phyloP scores from a whole-genome alignment of 805 yeast species.

The Candida yuanshanica region DNA sequence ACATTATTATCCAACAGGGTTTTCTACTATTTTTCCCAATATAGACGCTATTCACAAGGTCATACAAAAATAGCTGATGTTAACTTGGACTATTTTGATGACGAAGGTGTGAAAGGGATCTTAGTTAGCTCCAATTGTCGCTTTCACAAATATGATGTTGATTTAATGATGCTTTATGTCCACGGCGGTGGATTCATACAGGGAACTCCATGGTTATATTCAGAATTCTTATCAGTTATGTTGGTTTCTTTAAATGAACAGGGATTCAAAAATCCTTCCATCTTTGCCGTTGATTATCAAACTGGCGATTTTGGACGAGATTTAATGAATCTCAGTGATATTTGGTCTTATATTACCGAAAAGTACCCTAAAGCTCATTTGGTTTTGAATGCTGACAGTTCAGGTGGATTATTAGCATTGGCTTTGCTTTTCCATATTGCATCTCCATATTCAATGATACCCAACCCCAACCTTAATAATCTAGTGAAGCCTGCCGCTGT shows the following conservation, averaged over 20 bases:
- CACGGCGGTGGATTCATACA: constrained; percentile 39
- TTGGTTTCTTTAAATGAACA: constrained; percentile 37
- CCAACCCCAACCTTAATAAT: background rate
- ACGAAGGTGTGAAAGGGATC: constrained; percentile 24
- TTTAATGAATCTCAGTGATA: constrained; percentile 21
- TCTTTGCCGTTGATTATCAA: constrained; percentile 32
- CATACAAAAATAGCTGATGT: constrained; percentile 2
- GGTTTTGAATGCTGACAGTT: constrained; percentile 40
- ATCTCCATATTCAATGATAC: constrained; percentile 23
- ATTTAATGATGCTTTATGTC: constrained; percentile 37
- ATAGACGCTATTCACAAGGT: constrained; percentile 2
- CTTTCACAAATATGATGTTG: constrained; percentile 22
- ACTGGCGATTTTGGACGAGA: constrained; percentile 23
- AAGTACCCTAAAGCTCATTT: constrained; percentile 24
- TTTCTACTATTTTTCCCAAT: background rate
- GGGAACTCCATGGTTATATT: constrained; percentile 34
- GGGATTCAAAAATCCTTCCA: constrained; percentile 45
- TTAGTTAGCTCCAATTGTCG: constrained; percentile 30
- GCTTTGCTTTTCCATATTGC: constrained; percentile 32
- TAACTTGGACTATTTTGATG: constrained; percentile 12
- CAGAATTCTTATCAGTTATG: constrained; percentile 39
- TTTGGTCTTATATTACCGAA: constrained; percentile 28
- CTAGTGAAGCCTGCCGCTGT: constrained; percentile 26
- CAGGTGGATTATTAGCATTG: constrained; percentile 41
- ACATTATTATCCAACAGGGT: background rate